These are phyloP conservation scores for Trametes hirsuta DNA, from an alignment of 1,284 basidiomycete species.

Conservation along the genomic window DNA sequence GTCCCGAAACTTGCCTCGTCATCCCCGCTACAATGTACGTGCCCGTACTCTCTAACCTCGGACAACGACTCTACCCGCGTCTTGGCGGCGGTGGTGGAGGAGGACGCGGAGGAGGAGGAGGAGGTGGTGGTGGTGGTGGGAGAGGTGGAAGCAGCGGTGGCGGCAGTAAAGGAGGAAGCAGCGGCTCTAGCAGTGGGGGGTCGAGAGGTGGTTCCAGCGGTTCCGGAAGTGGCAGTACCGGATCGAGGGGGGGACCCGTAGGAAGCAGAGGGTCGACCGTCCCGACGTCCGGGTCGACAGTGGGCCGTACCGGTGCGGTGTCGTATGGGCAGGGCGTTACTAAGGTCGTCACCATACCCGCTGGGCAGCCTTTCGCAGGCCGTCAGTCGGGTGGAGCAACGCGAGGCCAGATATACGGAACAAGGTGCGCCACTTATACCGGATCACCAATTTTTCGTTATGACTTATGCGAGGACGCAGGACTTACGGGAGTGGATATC, in stretches of 20 bases:
- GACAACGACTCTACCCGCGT: constrained; percentile 28
- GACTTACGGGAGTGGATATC: constrained; percentile 63
- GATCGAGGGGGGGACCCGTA: constrained; percentile 27
- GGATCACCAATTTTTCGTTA: neutral
- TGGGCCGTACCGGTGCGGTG: constrained; percentile 29
- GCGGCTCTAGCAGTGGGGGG: constrained; percentile 19
- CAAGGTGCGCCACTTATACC: constrained; percentile 35
- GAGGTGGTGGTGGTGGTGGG: constrained; percentile 5
- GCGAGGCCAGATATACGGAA: constrained; percentile 43
- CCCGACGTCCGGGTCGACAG: constrained; percentile 34
- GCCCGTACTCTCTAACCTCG: constrained; percentile 34
- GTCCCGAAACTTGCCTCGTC: neutral
- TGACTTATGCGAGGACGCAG: constrained; percentile 33
- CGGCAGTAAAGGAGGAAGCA: constrained; percentile 21
- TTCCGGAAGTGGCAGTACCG: constrained; percentile 24
- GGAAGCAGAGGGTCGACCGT: constrained; percentile 28
- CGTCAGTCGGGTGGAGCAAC: constrained; percentile 45
- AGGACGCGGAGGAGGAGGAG: constrained; percentile 27
- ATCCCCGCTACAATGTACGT: constrained; percentile 33
- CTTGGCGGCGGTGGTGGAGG: constrained; percentile 32
- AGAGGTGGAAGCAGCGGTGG: constrained; percentile 9
- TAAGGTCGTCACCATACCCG: constrained; percentile 37
- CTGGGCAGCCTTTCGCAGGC: constrained; percentile 46
- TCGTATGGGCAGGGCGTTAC: constrained; percentile 46
- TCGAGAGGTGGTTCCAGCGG: constrained; percentile 7